These are phyloP conservation scores for Wickerhamiella brachini DNA, from an alignment of 805 yeast species.

Conservation along the genomic window DNA sequence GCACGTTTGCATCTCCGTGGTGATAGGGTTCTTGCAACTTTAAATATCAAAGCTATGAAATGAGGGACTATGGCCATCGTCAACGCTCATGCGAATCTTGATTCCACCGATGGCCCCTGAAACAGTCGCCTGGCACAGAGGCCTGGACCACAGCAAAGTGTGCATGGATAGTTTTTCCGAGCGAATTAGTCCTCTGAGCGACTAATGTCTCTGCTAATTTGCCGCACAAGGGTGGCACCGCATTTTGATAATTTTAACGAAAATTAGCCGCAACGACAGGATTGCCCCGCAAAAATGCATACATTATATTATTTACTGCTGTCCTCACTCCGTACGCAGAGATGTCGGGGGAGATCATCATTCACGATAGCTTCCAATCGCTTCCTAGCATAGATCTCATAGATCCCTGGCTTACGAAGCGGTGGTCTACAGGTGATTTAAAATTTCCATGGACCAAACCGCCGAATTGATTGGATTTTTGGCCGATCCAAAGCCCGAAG, in stretches of 20 bases:
- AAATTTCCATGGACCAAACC: constrained; percentile 4
- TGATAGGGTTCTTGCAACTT: background rate
- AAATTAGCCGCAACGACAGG: no score
- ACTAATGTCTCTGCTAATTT: no score
- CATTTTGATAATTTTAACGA: no score
- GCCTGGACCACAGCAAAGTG: no score
- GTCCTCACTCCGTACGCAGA: no score
- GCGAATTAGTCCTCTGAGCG: no score
- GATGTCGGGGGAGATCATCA: no score
- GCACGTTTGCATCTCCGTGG: background rate
- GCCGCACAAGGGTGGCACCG: no score
- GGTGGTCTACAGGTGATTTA: background rate
- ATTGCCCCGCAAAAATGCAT: no score
- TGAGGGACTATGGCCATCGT: background rate
- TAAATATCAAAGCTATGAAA: no score
- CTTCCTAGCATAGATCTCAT: background rate
- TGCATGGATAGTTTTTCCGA: background rate
- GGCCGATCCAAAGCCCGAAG: constrained; percentile 68
- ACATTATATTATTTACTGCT: no score
- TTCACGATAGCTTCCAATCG: background rate
- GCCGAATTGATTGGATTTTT: constrained; percentile 55
- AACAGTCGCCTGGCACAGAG: background rate
- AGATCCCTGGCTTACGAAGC: background rate
- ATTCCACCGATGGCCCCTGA: background rate
- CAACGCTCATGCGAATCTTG: background rate